phyloP scores from a whole-genome alignment of 371 early-diverging fungal species.

The Mucor saturninus region DNA sequence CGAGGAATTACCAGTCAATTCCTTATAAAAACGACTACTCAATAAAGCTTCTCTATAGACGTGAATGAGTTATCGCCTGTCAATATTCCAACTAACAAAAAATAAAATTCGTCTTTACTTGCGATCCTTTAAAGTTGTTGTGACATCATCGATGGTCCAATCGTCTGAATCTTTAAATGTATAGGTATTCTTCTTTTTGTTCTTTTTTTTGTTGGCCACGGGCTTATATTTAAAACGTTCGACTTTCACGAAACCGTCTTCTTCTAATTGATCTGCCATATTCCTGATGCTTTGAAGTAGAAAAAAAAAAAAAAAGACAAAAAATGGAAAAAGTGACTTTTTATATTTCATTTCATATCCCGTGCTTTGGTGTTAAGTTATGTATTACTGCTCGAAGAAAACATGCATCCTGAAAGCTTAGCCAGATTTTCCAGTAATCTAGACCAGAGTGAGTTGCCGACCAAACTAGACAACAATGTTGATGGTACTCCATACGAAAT shows the following conservation, averaged over 20 bases:
- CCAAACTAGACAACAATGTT: no score
- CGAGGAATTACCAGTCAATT: constrained; percentile 24
- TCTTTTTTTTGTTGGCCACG: constrained; percentile 25
- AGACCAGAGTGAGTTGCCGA: no score
- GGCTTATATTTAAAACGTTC: constrained; percentile 34
- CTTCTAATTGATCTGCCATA: constrained; percentile 26
- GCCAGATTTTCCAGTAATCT: no score
- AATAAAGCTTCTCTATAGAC: constrained; percentile 31
- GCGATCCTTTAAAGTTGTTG: constrained; percentile 27
- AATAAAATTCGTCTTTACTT: constrained; percentile 19
- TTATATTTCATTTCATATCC: background rate
- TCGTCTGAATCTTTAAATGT: constrained; percentile 39
- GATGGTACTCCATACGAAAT: no score
- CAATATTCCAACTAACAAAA: no score
- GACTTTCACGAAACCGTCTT: constrained; percentile 34
- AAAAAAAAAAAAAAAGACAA: background rate
- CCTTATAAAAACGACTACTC: constrained; percentile 43
- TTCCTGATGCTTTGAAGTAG: background rate
- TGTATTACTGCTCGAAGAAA: no score
- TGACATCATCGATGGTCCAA: constrained; percentile 38
- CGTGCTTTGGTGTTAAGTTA: no score
- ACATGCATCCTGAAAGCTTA: no score
- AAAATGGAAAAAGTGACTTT: background rate
- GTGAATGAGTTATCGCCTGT: background rate
- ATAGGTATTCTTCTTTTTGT: constrained; percentile 28